These are phyloP conservation scores for Colletotrichum shisoi DNA, from an alignment of 2,329 filamentous ascomycete genomes.

Conservation along the genomic window DNA sequence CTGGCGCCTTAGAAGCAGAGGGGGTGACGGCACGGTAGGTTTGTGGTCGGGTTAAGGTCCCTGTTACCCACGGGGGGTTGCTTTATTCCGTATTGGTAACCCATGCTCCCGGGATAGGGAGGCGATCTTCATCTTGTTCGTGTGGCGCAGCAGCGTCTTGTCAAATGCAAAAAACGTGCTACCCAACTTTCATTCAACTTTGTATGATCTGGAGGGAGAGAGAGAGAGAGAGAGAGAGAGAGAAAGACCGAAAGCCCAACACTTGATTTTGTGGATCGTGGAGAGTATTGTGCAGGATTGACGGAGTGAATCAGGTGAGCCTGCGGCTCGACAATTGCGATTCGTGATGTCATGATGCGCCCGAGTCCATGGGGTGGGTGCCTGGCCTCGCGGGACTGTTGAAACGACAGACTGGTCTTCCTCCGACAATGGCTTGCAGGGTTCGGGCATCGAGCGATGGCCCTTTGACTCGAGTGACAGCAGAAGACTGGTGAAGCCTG, in stretches of 20 bases:
- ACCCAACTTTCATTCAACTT: not conserved
- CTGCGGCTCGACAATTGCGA: not conserved
- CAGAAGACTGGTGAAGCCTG: constrained; percentile 22
- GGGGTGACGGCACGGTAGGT: constrained; percentile 8
- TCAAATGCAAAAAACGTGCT: not conserved
- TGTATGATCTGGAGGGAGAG: too few species aligned
- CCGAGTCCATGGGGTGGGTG: constrained; percentile 18
- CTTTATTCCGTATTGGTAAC: constrained; percentile 23
- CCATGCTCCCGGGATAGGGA: constrained; percentile 18
- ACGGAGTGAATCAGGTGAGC: constrained; percentile 8
- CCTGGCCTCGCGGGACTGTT: constrained; percentile 25
- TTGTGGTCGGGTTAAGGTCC: constrained; percentile 32
- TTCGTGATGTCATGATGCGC: constrained; percentile 24
- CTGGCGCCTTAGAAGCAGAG: constrained; percentile 23
- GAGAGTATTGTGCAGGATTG: not conserved
- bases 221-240: not conserved
- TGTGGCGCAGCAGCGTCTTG: constrained; percentile 23
- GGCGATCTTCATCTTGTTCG: constrained; percentile 10
- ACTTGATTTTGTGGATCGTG: constrained; percentile 20
- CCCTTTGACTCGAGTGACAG: constrained; percentile 14
- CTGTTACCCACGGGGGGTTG: constrained; percentile 20
- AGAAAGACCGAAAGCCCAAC: not conserved
- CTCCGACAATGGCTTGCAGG: constrained; percentile 36
- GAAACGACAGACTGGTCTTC: constrained; percentile 35
- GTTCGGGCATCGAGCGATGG: constrained; percentile 18